Evolutionary conservation across 1,284 basidiomycete species (phyloP), one percentile per base, ranked within the genome.

Genomic region (Tilletia walkeri): DNA sequence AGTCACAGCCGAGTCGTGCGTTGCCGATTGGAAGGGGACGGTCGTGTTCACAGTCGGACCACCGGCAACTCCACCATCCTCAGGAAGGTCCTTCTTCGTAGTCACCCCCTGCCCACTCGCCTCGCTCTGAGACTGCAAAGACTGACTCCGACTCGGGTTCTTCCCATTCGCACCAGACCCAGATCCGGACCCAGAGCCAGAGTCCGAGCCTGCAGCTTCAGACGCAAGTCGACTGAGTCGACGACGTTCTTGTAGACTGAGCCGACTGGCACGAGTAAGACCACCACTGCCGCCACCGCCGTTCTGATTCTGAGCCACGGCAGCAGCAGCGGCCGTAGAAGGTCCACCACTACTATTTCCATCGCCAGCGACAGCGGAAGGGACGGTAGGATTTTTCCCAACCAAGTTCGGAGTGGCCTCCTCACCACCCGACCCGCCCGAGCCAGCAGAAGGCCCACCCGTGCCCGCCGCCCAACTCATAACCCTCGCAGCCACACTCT

Each of bases 181-280:
- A 45, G 24, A 30, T 30, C 41, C 41, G 9, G 41, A 45, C 41
- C 41, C 41, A 30, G 24, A 30, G 34, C 54, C 54, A 10, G 54
- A 39, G 41, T 68, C 54, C 36, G 59, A 63, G 39, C 67, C 61
- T 2, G 61, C 39, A 7, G 36, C 54, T 24, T 56, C 67, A 5
- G 36, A 47, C 20, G 49, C 49, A 18, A 56, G 45, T 16, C 67
- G 67, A 39, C 54, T 59, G 49, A 68, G 49, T 39, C 67, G 67
- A 36, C 67, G 48, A 45, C 67, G 67, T 68, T 68, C 67, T 36
- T 68, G 67, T 2, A 68, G 50, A 56, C 54, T 68, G 49, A 68
- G 67, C 20, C 67, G 36, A 14, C 14, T 30, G 24, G 41, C 41
- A 45, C 41, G 24, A 30, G 24, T 30, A 30, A 30, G 24, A 45